Base-by-base conservation (phyloP, 2,329 filamentous ascomycete species). In the Endocalyx cinctus region DNA sequence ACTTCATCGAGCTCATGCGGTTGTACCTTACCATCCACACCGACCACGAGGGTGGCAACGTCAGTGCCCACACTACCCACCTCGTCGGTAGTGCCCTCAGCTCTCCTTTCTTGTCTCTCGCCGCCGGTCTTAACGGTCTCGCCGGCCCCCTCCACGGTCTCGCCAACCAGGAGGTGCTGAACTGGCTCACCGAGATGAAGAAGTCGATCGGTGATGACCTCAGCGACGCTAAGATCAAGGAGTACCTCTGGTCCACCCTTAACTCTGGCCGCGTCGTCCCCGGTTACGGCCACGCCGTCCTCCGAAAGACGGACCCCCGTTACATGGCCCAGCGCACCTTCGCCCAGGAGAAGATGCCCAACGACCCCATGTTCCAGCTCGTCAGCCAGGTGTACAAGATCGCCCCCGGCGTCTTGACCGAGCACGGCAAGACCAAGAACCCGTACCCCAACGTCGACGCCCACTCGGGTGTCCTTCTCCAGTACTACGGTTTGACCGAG, bases 381-480 rank as follows among this genome's bases (percentile, higher is more conserved):
- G 92, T 98, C 72, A 94, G 86, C 79, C 92, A 98, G 76, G 92
- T 98, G 55, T 98, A 97, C 86, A 98, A 98, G 87, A 97, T 98
- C 57, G 92, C 92, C 47, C 92, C 92, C 48, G 85, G 84, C 59
- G 92, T 98, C 57, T 77, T 98, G 64, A 98, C 92, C 50, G 88
- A 98, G 82, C 92, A 98, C 76, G 92, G 92, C 74, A 98, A 98
- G 87, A 97, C 90, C 77, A 97, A 97, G 86, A 96, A 97, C 85
- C 90, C 90, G 51, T 97, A 78, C 79, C 92, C 92, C 69, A 97
- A 97, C 75, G 89, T 97, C 59, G 90, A 97, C 61, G 89, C 90
- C 59, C 92, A 97, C 84, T 96, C 89, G 19, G 92, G 92, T 77
- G 92, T 98, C 51, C 87, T 98, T 50, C 87, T 98, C 54, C 92